These are phyloP conservation scores for Fistulina hepatica DNA, from an alignment of 1,284 basidiomycete species.

Conservation along the genomic window DNA sequence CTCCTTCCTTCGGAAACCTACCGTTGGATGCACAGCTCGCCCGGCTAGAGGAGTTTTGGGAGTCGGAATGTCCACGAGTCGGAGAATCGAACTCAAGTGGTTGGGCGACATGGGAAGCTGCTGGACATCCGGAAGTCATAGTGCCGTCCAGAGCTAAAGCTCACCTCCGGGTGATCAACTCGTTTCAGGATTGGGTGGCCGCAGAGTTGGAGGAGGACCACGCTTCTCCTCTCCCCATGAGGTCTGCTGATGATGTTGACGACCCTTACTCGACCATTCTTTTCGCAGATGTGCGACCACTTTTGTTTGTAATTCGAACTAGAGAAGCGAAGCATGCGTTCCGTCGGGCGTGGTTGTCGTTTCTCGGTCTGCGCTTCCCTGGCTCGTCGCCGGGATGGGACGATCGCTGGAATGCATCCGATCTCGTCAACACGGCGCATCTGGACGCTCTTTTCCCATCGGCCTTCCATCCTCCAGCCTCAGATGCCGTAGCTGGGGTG, in stretches of 20 bases:
- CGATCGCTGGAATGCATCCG: constrained; percentile 50
- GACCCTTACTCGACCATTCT: constrained; percentile 71
- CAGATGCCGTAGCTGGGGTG: constrained; percentile 48
- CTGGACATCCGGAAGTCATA: constrained; percentile 32
- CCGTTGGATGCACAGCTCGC: constrained; percentile 39
- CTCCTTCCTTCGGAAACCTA: constrained; percentile 29
- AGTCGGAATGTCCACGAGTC: constrained; percentile 53
- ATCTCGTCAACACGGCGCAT: constrained; percentile 32
- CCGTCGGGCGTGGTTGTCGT: constrained; percentile 66
- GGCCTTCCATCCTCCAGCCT: constrained; percentile 17
- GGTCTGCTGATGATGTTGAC: constrained; percentile 45
- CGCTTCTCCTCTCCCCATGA: constrained; percentile 39
- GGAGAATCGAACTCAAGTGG: constrained; percentile 52
- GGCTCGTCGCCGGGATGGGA: constrained; percentile 47
- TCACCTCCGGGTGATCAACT: too few relatives aligned
- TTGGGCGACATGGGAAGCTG: constrained; percentile 49
- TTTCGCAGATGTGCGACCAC: constrained; percentile 66
- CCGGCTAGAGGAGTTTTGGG: constrained; percentile 66
- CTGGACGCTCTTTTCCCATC: constrained; percentile 45
- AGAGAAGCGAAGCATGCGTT: constrained; percentile 48
- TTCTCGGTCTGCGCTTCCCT: constrained; percentile 67
- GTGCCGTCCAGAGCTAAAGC: too few relatives aligned
- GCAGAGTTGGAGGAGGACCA: not conserved
- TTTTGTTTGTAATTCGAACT: constrained; percentile 53
- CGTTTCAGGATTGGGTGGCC: too few relatives aligned